Conservation (phyloP, 169 alveolate genomes). For the Theileria parva region DNA sequence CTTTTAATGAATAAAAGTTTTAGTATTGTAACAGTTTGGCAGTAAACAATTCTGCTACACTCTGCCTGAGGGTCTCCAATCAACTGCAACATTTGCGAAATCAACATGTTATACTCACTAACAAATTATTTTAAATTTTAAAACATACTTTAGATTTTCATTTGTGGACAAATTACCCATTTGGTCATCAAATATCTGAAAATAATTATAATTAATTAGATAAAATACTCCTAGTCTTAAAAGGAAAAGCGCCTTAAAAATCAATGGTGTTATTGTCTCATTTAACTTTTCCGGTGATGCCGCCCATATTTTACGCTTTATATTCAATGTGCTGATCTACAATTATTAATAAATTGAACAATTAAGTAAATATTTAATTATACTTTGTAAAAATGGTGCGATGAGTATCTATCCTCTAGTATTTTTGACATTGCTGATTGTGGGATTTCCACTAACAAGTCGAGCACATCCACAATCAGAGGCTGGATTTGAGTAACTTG, state of each 20-base stretch:
- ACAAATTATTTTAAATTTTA: neutral
- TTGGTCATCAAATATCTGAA: constrained; percentile 47
- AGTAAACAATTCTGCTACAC: constrained; percentile 38
- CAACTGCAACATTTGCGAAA: constrained; percentile 33
- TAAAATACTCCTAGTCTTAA: constrained; percentile 51
- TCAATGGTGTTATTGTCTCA: constrained; percentile 37
- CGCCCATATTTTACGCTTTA: constrained; percentile 57
- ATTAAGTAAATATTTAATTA: neutral
- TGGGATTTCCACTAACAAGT: constrained; percentile 70
- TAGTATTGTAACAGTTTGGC: constrained; percentile 29
- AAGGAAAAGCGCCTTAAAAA: constrained; percentile 48
- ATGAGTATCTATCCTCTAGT: constrained; percentile 72
- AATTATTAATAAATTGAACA: neutral
- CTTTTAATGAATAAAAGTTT: constrained; percentile 52
- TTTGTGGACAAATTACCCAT: constrained; percentile 12
- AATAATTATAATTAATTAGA: neutral
- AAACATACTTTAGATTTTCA: constrained; percentile 21
- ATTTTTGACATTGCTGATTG: constrained; percentile 56
- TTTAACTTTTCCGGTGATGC: constrained; percentile 52
- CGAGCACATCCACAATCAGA: constrained; percentile 62
- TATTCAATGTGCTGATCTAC: constrained; percentile 32
- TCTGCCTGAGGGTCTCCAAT: constrained; percentile 54
- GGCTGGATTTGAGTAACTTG: constrained; percentile 80
- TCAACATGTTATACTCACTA: constrained; percentile 36
- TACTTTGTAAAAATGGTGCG: constrained; percentile 70